Evolutionary conservation across 306 rosid species (phyloP), one percentile per base, ranked within the genome.

Genomic region (Cucumis hystrix): DNA sequence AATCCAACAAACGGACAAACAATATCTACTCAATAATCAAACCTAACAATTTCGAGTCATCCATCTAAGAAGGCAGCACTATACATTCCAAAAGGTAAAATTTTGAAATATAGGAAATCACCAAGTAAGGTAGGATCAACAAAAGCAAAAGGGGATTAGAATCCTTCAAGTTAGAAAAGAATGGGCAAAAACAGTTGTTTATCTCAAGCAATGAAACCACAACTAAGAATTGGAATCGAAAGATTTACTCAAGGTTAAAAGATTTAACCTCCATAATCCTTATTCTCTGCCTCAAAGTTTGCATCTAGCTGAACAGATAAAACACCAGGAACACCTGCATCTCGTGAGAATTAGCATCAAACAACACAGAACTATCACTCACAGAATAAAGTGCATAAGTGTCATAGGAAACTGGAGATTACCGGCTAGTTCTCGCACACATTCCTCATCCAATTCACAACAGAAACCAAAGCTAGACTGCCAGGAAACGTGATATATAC

Each of bases 401-500:
- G 10, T 1, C 45, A 59, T 43, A 13, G 28, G 40, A 47, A 73
- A 77, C 39, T 72, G 59, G 70, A 63, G 37, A 89, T 61, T 68
- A 90, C 98, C 91, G 78, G 91, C 82, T 23, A 94, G 77, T 65
- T 84, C 91, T 54, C 18, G 78, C 2, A 97, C 98, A 82, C 91
- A 86, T 43, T 91, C 89, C 65, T 90, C 89, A 20, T 89, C 95
- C 66, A 94, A 90, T 84, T 90, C 96, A 80, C 98, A 94, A 79
- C 96, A 94, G 83, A 94, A 94, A 1, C 97, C 96, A 30, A 90
- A 90, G 82, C 85, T 89, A 30, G 86, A 72, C 79, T 85, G 88
- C 98, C 97, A 94, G 65, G 97, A 91, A 77, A 91, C 87, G 79
- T 91, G 93, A 83, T 94, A 91, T 62, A 94, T 87, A 73, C 97